A percentile compares a stretch with the other conserved stretches of the same genome.
phyloP scores from a whole-genome alignment of 768 basidiomycete genomes.

The Dentipellis sp. region DNA sequence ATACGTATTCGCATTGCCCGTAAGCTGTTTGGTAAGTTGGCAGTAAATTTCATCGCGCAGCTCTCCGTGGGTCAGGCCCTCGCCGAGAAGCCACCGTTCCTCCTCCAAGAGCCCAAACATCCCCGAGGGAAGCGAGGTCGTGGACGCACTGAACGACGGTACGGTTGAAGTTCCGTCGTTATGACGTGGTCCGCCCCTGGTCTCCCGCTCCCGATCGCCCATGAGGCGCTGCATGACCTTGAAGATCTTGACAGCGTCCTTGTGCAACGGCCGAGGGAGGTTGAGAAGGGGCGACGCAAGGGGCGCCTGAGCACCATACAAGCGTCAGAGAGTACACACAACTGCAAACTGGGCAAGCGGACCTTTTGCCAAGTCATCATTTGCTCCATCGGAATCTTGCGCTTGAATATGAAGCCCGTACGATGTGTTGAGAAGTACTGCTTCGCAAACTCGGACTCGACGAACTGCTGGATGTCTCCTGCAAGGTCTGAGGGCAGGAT shows the following conservation, averaged over 20 bases:
- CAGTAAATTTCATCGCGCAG: conserved; percentile 91
- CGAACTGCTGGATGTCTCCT: conserved; percentile 81
- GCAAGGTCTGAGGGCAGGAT: conserved; percentile 73
- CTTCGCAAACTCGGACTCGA: conserved; percentile 74
- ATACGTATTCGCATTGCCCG: conserved; percentile 69
- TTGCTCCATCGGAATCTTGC: conserved; percentile 73
- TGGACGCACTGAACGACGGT: conserved; percentile 6
- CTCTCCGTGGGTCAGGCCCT: conserved; percentile 74
- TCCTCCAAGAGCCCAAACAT: conserved; percentile 60
- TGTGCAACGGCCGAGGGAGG: conserved; percentile 53
- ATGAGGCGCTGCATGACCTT: conserved; percentile 87
- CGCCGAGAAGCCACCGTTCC: conserved; percentile 76
- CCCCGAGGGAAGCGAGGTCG: conserved; percentile 19
- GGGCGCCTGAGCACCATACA: conserved; percentile 32
- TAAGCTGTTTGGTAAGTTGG: conserved; percentile 88
- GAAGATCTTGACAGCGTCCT: conserved; percentile 79
- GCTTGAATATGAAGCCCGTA: conserved; percentile 80
- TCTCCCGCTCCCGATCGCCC: conserved; percentile 83
- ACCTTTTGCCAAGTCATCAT: conserved; percentile 93
- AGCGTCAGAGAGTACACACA: not conserved
- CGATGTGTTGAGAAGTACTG: conserved; percentile 87
- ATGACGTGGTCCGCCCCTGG: conserved; percentile 34
- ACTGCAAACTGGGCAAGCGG: conserved; percentile 1
- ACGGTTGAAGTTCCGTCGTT: conserved; percentile 3
- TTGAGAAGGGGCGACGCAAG: conserved; percentile 69